These are phyloP conservation scores for Myriosclerotinia scirpicola DNA, from an alignment of 2,329 filamentous ascomycete genomes.

Conservation along the genomic window DNA sequence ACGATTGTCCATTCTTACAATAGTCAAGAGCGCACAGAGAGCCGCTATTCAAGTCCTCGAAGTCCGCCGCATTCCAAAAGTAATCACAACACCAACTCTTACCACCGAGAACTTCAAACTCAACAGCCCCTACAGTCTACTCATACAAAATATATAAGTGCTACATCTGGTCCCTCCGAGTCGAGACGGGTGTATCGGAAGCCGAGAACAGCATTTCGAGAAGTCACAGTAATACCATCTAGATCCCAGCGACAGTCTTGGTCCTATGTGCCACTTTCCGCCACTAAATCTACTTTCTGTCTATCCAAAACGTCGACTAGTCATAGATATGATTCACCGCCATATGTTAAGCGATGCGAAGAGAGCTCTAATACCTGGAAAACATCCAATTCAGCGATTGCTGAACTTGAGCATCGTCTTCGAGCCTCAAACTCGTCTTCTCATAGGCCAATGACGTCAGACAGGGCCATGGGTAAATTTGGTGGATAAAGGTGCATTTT, in stretches of 20 bases:
- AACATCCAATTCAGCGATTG: background rate
- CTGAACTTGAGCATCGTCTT: background rate
- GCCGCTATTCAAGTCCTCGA: background rate
- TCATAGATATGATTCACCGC: background rate
- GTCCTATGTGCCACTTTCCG: conserved; percentile 3
- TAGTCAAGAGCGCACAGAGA: background rate
- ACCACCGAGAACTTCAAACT: background rate
- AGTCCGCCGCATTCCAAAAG: background rate
- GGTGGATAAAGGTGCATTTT: no score
- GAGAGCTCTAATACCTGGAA: background rate
- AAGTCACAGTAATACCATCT: background rate
- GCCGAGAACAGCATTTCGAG: background rate
- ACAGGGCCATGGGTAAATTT: no score
- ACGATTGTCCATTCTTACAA: background rate
- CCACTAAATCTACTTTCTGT: background rate
- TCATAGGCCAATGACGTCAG: background rate
- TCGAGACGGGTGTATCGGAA: background rate
- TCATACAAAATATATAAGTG: background rate
- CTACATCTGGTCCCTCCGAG: background rate
- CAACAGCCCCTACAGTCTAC: no score
- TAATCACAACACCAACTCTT: no score
- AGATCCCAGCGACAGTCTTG: background rate
- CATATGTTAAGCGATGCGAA: background rate
- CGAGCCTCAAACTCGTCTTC: background rate
- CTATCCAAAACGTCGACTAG: background rate